Evolutionary conservation across 805 yeast genomes (phyloP).

Genomic region (Ascoidea asiatica): DNA sequence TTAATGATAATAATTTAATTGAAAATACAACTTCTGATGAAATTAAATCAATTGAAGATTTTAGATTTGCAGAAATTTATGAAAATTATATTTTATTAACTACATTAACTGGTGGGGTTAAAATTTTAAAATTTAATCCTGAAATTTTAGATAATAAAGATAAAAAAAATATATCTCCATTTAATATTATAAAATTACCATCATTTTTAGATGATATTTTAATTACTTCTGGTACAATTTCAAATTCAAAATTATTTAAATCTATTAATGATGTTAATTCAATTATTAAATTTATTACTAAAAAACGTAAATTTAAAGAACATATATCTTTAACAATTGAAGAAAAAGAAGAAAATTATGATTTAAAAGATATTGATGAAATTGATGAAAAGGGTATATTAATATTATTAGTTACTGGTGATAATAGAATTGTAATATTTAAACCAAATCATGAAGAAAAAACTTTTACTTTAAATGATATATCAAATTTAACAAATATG

Average conservation of each 20-base stretch:
- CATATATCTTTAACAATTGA: too few relatives aligned
- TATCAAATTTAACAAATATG: conserved; percentile 22
- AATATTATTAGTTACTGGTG: conserved; percentile 35
- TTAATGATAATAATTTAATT: conserved; percentile 9
- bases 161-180: conserved; percentile 5
- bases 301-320: not conserved
- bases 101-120: conserved; percentile 8
- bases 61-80: conserved; percentile 5
- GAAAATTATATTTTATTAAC: conserved; percentile 6
- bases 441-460: conserved; percentile 32
- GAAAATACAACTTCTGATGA: conserved; percentile 3
- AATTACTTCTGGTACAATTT: conserved; percentile 7
- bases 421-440: conserved; percentile 57
- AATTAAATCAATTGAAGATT: conserved; percentile 5
- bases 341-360: too few relatives aligned
- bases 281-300: conserved; percentile 2
- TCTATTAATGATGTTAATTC: conserved; percentile 2
- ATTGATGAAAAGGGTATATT: conserved; percentile 6
- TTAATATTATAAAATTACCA: conserved; percentile 5
- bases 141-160: conserved; percentile 7
- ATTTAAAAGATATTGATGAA: conserved; percentile 2
- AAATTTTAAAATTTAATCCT: conserved; percentile 5
- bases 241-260: conserved; percentile 2
- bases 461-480: conserved; percentile 23
- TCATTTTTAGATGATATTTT: conserved; percentile 7